Percentiles rank a stretch among this genome's conserved stretches.
phyloP scores from a whole-genome alignment of 1,139 yeast species.

The Kodamaea derodonti region DNA sequence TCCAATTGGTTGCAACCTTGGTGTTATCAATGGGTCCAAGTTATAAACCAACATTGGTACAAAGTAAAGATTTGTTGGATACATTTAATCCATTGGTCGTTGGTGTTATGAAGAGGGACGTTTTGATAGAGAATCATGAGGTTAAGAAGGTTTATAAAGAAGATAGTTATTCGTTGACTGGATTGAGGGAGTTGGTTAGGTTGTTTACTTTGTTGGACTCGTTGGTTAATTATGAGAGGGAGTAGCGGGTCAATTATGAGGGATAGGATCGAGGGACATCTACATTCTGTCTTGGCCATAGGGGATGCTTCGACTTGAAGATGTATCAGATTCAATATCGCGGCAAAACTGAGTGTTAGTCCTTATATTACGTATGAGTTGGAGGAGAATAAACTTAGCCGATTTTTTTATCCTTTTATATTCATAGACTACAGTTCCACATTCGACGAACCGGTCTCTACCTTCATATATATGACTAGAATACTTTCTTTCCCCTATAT shows the following conservation, averaged over 20 bases:
- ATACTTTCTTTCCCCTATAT: no score
- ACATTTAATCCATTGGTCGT: conserved; percentile 56
- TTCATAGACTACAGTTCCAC: no score
- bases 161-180: conserved; percentile 21
- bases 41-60: conserved; percentile 58
- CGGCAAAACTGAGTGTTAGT: no score
- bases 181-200: conserved; percentile 49
- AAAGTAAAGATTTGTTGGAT: conserved; percentile 49
- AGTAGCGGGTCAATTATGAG: not conserved
- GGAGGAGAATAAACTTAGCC: no score
- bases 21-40: conserved; percentile 77
- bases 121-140: conserved; percentile 32
- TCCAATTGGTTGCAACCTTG: conserved; percentile 68
- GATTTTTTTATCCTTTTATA: no score
- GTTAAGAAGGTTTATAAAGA: conserved; percentile 16
- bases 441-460: no score
- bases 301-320: no score
- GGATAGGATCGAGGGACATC: no score
- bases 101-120: conserved; percentile 70
- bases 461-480: no score
- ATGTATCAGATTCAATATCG: no score
- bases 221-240: conserved; percentile 29
- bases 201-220: conserved; percentile 57
- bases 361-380: no score
- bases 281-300: no score